These are phyloP conservation scores for Leucosporidium creatinivorum DNA, from an alignment of 768 basidiomycete species.

Conservation along the genomic window DNA sequence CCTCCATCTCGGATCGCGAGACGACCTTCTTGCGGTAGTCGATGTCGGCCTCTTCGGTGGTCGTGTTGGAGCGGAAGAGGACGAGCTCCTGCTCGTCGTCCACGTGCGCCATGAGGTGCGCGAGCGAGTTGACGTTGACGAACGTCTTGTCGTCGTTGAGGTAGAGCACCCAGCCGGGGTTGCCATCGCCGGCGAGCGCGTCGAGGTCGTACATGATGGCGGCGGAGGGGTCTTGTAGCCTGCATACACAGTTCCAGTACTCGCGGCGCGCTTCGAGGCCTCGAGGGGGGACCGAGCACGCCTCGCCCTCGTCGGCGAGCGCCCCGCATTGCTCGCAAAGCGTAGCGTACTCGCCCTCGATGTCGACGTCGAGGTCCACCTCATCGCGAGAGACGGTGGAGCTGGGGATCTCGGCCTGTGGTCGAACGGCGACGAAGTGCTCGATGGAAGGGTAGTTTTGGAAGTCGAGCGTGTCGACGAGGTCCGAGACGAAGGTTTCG, in stretches of 20 bases:
- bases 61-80: constrained; percentile 28
- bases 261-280: neutral
- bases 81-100: constrained; percentile 15
- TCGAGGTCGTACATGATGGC: constrained; percentile 18
- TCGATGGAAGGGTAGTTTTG: constrained; percentile 18
- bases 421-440: constrained; percentile 13
- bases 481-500: constrained; percentile 23
- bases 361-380: neutral
- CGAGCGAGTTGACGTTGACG: constrained; percentile 13
- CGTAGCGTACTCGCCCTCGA: constrained; percentile 4
- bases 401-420: neutral
- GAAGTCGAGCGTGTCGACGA: constrained; percentile 14
- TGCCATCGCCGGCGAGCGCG: neutral
- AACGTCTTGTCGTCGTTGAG: constrained; percentile 23
- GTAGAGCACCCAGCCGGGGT: constrained; percentile 16
- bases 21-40: constrained; percentile 16
- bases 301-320: neutral
- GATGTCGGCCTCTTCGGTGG: neutral
- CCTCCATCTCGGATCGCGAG: constrained; percentile 17
- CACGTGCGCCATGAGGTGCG: constrained; percentile 26
- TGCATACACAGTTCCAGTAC: constrained; percentile 22
- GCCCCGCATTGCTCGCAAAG: constrained; percentile 15
- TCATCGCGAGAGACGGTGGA: constrained; percentile 1
- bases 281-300: constrained; percentile 4
- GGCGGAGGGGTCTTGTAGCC: constrained; percentile 2